A percentile compares a stretch with the other conserved stretches of the same genome.
Conservation (phyloP, 2,329 filamentous ascomycete genomes). For the Diaporthe sp. region DNA sequence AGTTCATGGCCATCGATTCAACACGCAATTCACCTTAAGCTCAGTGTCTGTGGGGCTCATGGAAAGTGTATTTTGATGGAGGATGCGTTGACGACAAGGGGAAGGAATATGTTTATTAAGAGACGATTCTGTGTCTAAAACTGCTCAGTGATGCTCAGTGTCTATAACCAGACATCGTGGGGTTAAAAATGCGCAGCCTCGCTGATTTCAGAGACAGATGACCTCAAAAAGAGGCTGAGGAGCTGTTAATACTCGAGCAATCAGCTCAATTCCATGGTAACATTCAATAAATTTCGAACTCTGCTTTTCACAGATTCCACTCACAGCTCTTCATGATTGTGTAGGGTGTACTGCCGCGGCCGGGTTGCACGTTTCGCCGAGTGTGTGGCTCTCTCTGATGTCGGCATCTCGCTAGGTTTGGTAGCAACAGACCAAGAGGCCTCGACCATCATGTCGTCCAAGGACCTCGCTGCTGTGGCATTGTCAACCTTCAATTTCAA, state of each 20-base stretch:
- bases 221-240: neutral
- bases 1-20: neutral
- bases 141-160: neutral
- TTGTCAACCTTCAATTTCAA: conserved; percentile 52
- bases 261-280: neutral
- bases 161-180: neutral
- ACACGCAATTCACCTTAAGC: neutral
- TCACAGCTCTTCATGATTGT: conserved; percentile 6
- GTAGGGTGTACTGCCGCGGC: neutral
- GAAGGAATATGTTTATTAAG: neutral
- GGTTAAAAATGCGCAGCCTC: neutral
- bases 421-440: conserved; percentile 2
- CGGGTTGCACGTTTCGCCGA: neutral
- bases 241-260: neutral
- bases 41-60: neutral
- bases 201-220: neutral
- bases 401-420: neutral
- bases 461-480: conserved; percentile 5
- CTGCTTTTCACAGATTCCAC: neutral
- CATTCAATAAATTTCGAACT: neutral
- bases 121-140: neutral
- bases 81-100: neutral
- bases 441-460: neutral
- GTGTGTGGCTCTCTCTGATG: neutral
- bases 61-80: neutral